Conservation (phyloP, 805 yeast species). For the Yamadazyma tumulicola region DNA sequence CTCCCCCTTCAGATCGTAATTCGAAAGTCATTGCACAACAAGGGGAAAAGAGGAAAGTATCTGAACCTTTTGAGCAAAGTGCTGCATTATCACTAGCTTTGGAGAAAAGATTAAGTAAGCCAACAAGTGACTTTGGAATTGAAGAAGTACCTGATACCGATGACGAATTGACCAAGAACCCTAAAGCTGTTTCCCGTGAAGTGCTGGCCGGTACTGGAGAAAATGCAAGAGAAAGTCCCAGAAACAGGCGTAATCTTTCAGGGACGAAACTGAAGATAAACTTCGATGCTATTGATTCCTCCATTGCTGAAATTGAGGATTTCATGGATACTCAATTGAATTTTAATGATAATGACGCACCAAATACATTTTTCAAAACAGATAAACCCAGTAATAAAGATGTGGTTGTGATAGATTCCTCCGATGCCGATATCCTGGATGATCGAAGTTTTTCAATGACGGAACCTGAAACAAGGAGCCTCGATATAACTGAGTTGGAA, state of each 20-base stretch:
- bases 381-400: slow-evolving; percentile 1
- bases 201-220: not conserved
- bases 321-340: slow-evolving; percentile 34
- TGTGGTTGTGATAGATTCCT: slow-evolving; percentile 10
- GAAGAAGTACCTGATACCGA: slow-evolving; percentile 35
- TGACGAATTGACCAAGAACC: slow-evolving; percentile 11
- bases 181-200: not conserved
- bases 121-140: slow-evolving; percentile 23
- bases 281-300: slow-evolving; percentile 21
- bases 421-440: slow-evolving; percentile 13
- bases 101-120: slow-evolving; percentile 17
- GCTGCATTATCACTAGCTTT: slow-evolving; percentile 25
- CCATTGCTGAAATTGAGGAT: slow-evolving; percentile 39
- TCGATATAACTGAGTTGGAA: slow-evolving; percentile 8
- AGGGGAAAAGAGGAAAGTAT: slow-evolving; percentile 13
- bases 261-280: slow-evolving; percentile 1
- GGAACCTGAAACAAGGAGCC: slow-evolving; percentile 8
- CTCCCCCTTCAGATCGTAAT: not conserved
- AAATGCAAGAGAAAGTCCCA: not conserved
- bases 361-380: not conserved
- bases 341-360: slow-evolving; percentile 10
- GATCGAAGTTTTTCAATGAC: slow-evolving; percentile 11
- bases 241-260: not conserved
- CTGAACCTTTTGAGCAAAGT: slow-evolving; percentile 24
- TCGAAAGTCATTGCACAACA: too few relatives aligned